A percentile compares a stretch with the other conserved stretches of the same genome.
These are phyloP conservation scores for Phytophthora uliginosa DNA, from an alignment of 352 stramenopile species.

Conservation along the genomic window DNA sequence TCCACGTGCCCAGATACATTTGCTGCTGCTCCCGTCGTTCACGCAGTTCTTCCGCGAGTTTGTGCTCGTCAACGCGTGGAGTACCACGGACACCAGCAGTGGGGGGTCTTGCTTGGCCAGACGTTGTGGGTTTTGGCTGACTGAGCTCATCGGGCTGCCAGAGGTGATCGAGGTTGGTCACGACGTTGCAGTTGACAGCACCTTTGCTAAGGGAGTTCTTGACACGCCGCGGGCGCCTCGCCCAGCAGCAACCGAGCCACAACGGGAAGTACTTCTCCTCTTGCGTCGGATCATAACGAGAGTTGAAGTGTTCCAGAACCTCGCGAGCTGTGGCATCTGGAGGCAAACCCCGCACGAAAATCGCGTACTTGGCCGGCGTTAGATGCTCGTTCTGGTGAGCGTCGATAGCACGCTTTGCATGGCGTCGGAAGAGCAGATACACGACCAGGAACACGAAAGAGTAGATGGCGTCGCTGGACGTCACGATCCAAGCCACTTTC, in stretches of 20 bases:
- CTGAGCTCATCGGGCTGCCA: slow-evolving; percentile 26
- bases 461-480: slow-evolving; percentile 65
- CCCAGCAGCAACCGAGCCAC: slow-evolving; percentile 77
- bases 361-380: slow-evolving; percentile 83
- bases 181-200: slow-evolving; percentile 52
- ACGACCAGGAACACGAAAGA: slow-evolving; percentile 80
- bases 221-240: slow-evolving; percentile 49
- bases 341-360: slow-evolving; percentile 82
- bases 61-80: slow-evolving; percentile 1
- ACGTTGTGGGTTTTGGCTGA: slow-evolving; percentile 1
- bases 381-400: slow-evolving; percentile 80
- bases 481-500: slow-evolving; percentile 83
- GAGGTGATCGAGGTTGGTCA: slow-evolving; percentile 80
- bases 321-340: slow-evolving; percentile 69
- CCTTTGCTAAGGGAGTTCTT: slow-evolving; percentile 57
- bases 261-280: slow-evolving; percentile 72
- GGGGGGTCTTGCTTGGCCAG: neutral
- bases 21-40: slow-evolving; percentile 27
- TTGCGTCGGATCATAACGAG: slow-evolving; percentile 74
- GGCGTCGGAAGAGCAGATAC: slow-evolving; percentile 60
- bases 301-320: slow-evolving; percentile 83
- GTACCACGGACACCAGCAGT: neutral
- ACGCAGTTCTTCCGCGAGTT: neutral
- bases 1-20: slow-evolving; percentile 87
- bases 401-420: slow-evolving; percentile 62